Evolutionary conservation across 2,329 filamentous ascomycete species (phyloP), one percentile per base, ranked within the genome.

Genomic region (Penicillium palitans): DNA sequence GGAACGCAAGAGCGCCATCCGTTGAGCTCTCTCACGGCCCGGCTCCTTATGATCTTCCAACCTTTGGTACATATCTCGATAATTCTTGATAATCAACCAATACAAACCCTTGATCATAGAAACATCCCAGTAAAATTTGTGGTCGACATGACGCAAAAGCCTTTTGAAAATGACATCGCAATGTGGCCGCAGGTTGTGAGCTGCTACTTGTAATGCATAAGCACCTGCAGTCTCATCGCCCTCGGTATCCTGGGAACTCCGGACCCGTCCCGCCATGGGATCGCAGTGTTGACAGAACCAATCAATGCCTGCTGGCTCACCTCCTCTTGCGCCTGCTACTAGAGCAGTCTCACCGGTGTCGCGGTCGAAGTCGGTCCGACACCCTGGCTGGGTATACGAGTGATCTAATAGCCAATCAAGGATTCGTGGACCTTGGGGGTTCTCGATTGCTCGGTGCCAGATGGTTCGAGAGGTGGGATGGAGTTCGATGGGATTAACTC

Each of bases 361-460:
- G 5, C 44, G 52, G 25, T 55, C 44, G 15, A 55, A 55, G 19
- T 55, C 35, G 8, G n/a, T 39, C 21, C 33, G 45, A 13, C 24
- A 40, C 1, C 33, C 19, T 15, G 52, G 52, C 17, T 47, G 33
- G 31, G 25, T 24, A 27, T 33, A 27, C 5, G 52, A 55, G 33
- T 55, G 52, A 21, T 48, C 42, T 8, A 48, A 8, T 4, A 55
- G 25, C 52, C 44, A 55, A n/a, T 48, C 44, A 5, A 55, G 33
- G 19, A 55, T 40, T 31, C n/a, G 17, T 12, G 52, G 25, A n/a
- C 52, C 44, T 24, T 55, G 9, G 17, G 52, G 33, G 15, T 48
- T 55, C 15, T 55, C 52, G 13, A 55, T 55, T 40, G 52, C 52
- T 10, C 52, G 42, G 33, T 55, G 52, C 44, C 52, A 55, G 19